phyloP scores from a whole-genome alignment of 805 yeast species.

The Metschnikowia chrysomelidarum region DNA sequence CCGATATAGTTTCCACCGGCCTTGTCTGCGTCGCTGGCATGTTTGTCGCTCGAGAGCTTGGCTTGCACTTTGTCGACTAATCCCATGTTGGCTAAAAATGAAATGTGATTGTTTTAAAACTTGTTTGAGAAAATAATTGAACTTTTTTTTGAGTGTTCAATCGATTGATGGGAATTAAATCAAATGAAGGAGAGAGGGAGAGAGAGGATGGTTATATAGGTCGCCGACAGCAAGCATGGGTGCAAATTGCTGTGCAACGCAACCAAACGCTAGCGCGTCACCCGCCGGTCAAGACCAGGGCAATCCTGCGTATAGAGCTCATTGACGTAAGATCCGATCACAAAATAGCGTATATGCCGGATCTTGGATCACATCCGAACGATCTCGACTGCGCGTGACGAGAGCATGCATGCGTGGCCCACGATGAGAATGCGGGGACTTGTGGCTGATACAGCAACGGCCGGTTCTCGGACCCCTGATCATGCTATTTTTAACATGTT shows the following conservation, averaged over 20 bases:
- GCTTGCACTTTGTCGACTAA: slow-evolving; percentile 34
- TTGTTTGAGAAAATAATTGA: no score
- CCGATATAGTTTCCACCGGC: slow-evolving; percentile 31
- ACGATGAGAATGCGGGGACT: no score
- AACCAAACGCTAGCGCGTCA: neutral
- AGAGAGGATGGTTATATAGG: neutral
- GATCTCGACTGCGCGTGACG: no score
- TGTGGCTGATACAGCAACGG: no score
- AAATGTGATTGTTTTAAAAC: no score
- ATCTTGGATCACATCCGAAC: no score
- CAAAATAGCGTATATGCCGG: neutral
- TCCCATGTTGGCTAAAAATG: slow-evolving; percentile 27
- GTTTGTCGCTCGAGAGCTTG: slow-evolving; percentile 29
- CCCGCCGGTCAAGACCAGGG: no score
- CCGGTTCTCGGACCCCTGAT: no score
- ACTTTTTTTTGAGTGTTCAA: no score
- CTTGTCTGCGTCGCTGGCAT: slow-evolving; percentile 26
- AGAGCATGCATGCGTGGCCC: no score
- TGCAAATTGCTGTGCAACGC: slow-evolving; percentile 7
- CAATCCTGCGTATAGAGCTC: slow-evolving; percentile 1
- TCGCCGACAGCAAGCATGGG: slow-evolving; percentile 10
- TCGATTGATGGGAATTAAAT: no score
- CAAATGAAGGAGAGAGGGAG: neutral
- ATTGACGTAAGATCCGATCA: slow-evolving; percentile 2
- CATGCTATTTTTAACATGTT: no score